phyloP scores from a whole-genome alignment of 306 rosid genomes.

The Oxytropis ochrocephala region DNA sequence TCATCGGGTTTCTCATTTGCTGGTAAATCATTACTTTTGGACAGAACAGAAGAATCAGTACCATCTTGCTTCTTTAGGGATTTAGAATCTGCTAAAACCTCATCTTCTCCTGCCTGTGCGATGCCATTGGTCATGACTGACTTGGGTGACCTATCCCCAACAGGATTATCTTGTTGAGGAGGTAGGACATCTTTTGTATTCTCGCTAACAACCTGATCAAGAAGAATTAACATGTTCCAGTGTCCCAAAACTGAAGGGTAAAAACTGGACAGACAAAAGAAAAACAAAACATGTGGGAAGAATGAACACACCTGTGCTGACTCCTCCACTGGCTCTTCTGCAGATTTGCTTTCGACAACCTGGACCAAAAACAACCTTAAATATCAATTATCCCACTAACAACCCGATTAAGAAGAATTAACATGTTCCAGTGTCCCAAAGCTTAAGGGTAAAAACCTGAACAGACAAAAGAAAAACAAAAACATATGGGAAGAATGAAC shows the following conservation, averaged over 20 bases:
- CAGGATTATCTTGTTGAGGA: slow-evolving; percentile 37
- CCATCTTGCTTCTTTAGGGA: slow-evolving; percentile 43
- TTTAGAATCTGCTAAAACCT: slow-evolving; percentile 30
- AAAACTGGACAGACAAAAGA: too few relatives aligned
- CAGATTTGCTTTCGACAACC: too few relatives aligned
- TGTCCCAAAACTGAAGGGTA: not conserved
- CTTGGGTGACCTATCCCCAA: slow-evolving; percentile 34
- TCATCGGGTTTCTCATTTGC: slow-evolving; percentile 35
- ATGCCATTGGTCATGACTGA: slow-evolving; percentile 58
- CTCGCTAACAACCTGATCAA: slow-evolving; percentile 47
- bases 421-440: too few relatives aligned
- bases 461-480: not conserved
- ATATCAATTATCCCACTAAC: too few relatives aligned
- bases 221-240: slow-evolving; percentile 1
- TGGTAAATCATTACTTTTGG: slow-evolving; percentile 27
- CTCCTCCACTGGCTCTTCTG: too few relatives aligned
- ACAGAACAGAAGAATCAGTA: slow-evolving; percentile 29
- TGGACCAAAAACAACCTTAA: too few relatives aligned
- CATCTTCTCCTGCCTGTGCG: slow-evolving; percentile 44
- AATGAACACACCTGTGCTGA: too few relatives aligned
- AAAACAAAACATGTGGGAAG: too few relatives aligned
- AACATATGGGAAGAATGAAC: not conserved
- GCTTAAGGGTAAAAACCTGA: too few relatives aligned
- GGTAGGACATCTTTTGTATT: slow-evolving; percentile 27
- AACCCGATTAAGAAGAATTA: too few relatives aligned